A percentile compares a stretch with the other conserved stretches of the same genome.
phyloP scores from a whole-genome alignment of 805 yeast genomes.

The Candida easanensis region DNA sequence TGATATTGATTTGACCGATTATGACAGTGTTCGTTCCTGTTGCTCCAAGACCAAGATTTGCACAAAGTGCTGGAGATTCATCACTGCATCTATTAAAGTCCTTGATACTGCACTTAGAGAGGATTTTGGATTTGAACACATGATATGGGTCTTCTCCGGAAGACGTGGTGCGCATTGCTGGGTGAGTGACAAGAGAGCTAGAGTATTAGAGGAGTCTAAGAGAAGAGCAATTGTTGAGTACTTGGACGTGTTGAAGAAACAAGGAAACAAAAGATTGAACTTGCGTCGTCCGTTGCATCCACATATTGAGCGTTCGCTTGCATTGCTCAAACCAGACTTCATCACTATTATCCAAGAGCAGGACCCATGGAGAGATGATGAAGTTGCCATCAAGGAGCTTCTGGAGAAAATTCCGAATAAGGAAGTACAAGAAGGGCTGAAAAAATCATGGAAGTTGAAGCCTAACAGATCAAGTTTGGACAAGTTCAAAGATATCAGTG shows the following conservation, averaged over 20 bases:
- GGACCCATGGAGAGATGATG: constrained; percentile 75
- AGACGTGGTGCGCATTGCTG: constrained; percentile 99
- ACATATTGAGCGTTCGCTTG: constrained; percentile 71
- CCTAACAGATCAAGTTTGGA: constrained; percentile 51
- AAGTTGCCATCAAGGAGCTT: constrained; percentile 51
- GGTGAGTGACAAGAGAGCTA: constrained; percentile 85
- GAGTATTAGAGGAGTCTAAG: constrained; percentile 65
- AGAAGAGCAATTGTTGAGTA: constrained; percentile 83
- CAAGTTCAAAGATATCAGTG: constrained; percentile 80
- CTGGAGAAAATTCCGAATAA: constrained; percentile 60
- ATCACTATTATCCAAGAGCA: constrained; percentile 73
- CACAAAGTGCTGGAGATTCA: constrained; percentile 88
- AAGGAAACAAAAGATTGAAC: constrained; percentile 45
- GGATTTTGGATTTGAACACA: constrained; percentile 85
- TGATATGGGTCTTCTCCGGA: constrained; percentile 96
- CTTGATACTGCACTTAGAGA: constrained; percentile 69
- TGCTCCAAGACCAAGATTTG: constrained; percentile 86
- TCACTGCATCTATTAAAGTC: constrained; percentile 77
- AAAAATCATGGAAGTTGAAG: constrained; percentile 54
- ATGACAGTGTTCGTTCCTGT: constrained; percentile 91
- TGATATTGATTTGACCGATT: constrained; percentile 97
- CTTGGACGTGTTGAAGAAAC: constrained; percentile 66
- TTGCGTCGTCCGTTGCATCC: constrained; percentile 88
- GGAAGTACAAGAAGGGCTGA: constrained; percentile 48
- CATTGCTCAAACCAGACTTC: constrained; percentile 62